These are phyloP conservation scores for Coriaria nepalensis DNA, from an alignment of 306 rosid genomes.

Conservation along the genomic window DNA sequence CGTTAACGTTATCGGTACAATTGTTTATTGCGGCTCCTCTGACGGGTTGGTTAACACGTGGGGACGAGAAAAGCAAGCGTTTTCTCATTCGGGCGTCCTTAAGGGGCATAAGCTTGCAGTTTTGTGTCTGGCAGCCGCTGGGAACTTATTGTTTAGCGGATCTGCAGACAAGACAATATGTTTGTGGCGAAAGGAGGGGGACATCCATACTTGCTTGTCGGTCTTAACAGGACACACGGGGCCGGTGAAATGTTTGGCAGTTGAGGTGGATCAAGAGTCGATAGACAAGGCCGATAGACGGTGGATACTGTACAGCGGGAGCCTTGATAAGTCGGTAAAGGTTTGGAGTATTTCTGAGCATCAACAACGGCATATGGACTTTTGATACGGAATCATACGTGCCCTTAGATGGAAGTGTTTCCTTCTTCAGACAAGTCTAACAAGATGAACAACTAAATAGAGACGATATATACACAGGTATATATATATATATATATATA, in stretches of 20 bases:
- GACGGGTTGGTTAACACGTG: conserved; percentile 77
- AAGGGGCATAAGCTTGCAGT: conserved; percentile 75
- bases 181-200: conserved; percentile 63
- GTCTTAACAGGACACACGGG: conserved; percentile 71
- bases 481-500: too few relatives aligned
- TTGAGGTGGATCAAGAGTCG: conserved; percentile 33
- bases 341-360: conserved; percentile 67
- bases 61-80: conserved; percentile 33
- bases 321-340: conserved; percentile 86
- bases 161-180: conserved; percentile 79
- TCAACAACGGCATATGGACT: background rate
- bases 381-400: conserved; percentile 26
- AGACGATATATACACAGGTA: too few relatives aligned
- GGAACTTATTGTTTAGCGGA: conserved; percentile 54
- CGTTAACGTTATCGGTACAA: conserved; percentile 25
- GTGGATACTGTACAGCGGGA: conserved; percentile 78
- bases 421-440: background rate
- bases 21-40: conserved; percentile 65
- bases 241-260: conserved; percentile 81
- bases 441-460: background rate
- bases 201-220: conserved; percentile 56
- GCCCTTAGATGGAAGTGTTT: conserved; percentile 36
- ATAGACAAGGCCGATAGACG: conserved; percentile 15
- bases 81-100: conserved; percentile 55
- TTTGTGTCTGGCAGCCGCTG: conserved; percentile 54